Evolutionary conservation across 108 stramenopile genomes (phyloP).

Genomic region (Discostella pseudostelligera): DNA sequence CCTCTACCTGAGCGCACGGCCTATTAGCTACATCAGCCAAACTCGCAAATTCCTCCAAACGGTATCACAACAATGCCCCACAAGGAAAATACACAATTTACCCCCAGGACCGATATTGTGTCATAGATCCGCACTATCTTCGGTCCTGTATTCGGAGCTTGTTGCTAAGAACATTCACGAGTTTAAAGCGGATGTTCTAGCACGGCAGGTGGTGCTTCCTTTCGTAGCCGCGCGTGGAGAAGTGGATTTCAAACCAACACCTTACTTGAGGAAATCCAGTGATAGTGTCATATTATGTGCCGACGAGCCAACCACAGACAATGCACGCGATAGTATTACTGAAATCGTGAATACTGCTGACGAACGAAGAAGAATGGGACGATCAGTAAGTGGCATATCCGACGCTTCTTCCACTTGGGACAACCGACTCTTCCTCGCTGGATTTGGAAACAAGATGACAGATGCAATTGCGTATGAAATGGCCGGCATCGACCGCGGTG

Average conservation of each 20-base stretch:
- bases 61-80: slow-evolving; percentile 20
- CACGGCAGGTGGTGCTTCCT: slow-evolving; percentile 64
- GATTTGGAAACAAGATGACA: slow-evolving; percentile 77
- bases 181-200: slow-evolving; percentile 75
- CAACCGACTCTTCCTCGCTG: slow-evolving; percentile 63
- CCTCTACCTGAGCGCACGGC: slow-evolving; percentile 75
- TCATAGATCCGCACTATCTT: slow-evolving; percentile 59
- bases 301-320: slow-evolving; percentile 8
- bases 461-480: slow-evolving; percentile 76
- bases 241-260: slow-evolving; percentile 9
- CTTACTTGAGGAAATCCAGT: not conserved
- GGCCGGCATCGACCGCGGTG: slow-evolving; percentile 60
- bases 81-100: slow-evolving; percentile 22
- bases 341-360: too few relatives aligned
- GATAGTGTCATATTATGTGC: not conserved
- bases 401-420: slow-evolving; percentile 13
- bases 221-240: slow-evolving; percentile 61
- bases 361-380: not conserved
- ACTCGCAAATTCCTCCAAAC: slow-evolving; percentile 64
- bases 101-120: slow-evolving; percentile 78
- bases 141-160: slow-evolving; percentile 71
- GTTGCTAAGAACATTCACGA: slow-evolving; percentile 54
- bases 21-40: slow-evolving; percentile 54
- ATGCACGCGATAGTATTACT: too few relatives aligned
- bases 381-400: slow-evolving; percentile 7